These are phyloP conservation scores for Termitomyces sp. DNA, from an alignment of 768 basidiomycete species.

Conservation along the genomic window DNA sequence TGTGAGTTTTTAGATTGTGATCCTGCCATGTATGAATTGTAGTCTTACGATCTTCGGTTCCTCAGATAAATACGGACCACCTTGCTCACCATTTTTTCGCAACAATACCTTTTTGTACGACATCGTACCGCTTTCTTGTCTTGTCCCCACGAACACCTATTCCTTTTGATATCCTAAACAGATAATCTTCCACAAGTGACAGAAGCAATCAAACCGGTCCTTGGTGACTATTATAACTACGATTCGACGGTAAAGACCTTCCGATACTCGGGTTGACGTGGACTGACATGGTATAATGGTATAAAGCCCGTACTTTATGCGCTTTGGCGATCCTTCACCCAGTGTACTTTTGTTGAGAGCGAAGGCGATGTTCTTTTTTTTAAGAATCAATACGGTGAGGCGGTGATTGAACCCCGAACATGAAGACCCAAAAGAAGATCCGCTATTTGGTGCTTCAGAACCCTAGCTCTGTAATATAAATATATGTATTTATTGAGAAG, in stretches of 20 bases:
- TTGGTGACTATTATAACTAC: constrained; percentile 52
- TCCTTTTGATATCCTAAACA: constrained; percentile 11
- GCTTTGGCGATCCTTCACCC: constrained; percentile 54
- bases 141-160: not conserved
- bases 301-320: constrained; percentile 35
- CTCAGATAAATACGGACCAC: constrained; percentile 41
- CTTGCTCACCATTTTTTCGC: constrained; percentile 60
- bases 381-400: constrained; percentile 41
- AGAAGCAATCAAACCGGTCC: constrained; percentile 38
- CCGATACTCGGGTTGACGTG: not conserved
- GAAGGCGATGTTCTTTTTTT: constrained; percentile 52
- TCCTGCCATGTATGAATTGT: too few relatives aligned
- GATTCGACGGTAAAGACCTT: constrained; percentile 43
- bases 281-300: not conserved
- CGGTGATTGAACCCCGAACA: constrained; percentile 20
- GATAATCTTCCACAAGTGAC: constrained; percentile 47
- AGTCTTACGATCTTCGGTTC: not conserved
- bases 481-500: not conserved
- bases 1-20: constrained; percentile 20
- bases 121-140: not conserved
- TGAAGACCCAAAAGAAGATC: not conserved
- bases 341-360: constrained; percentile 52
- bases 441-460: not conserved
- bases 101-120: constrained; percentile 53
- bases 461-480: not conserved